Evolutionary conservation across 2,329 filamentous ascomycete genomes (phyloP).

Genomic region (Fusarium oxysporum): DNA sequence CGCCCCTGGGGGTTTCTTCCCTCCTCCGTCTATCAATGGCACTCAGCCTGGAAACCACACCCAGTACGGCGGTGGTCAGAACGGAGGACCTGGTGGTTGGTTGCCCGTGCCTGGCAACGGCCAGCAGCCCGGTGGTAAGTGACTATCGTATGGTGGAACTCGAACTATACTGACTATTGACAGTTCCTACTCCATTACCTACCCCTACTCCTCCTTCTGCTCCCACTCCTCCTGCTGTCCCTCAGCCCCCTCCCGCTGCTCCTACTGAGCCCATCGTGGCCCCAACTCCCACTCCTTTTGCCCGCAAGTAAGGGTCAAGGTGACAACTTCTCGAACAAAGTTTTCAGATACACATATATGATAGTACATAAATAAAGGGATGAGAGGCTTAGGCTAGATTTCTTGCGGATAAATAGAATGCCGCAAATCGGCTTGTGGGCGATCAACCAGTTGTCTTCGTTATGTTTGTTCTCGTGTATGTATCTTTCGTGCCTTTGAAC

Average conservation of each 20-base stretch:
- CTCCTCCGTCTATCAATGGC: constrained; percentile 6
- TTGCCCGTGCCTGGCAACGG: constrained; percentile 7
- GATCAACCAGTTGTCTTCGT: background rate
- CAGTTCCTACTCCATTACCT: constrained; percentile 2
- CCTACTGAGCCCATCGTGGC: constrained; percentile 1
- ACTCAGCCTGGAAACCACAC: constrained; percentile 13
- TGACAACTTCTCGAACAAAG: background rate
- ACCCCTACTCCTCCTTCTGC: constrained; percentile 8
- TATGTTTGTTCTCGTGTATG: background rate
- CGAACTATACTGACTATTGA: constrained; percentile 1
- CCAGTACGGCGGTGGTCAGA: background rate
- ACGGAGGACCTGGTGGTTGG: constrained; percentile 16
- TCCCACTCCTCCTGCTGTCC: background rate
- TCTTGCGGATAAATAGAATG: constrained; percentile 18
- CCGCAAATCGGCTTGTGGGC: background rate
- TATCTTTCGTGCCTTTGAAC: background rate
- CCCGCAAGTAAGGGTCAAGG: constrained; percentile 10
- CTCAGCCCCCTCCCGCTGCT: constrained; percentile 7
- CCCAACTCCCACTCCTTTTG: constrained; percentile 25
- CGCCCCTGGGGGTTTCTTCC: constrained; percentile 10
- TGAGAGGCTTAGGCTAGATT: constrained; percentile 1
- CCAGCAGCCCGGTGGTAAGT: constrained; percentile 16
- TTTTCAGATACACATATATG: constrained; percentile 19
- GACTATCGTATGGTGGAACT: too few species aligned
- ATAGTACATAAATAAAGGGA: constrained; percentile 1